Percentiles rank a stretch among this genome's conserved stretches.
These are phyloP conservation scores for Cutaneotrichosporon curvatum DNA, from an alignment of 1,284 basidiomycete genomes.

Conservation along the genomic window DNA sequence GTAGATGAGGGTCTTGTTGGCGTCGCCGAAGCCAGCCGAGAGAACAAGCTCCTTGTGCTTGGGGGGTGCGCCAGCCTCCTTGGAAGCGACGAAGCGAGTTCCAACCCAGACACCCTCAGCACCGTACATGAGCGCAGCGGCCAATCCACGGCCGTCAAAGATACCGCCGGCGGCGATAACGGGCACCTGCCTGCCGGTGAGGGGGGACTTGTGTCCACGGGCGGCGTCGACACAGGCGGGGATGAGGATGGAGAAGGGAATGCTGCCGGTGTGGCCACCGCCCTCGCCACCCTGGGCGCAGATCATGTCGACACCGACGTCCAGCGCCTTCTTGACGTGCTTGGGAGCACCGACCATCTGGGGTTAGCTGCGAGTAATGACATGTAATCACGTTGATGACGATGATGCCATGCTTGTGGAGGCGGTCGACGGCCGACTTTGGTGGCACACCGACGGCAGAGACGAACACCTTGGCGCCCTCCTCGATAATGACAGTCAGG, in stretches of 20 bases:
- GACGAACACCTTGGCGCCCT: constrained; percentile 73
- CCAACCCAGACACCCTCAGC: constrained; percentile 84
- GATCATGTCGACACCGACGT: constrained; percentile 74
- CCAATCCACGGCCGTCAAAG: constrained; percentile 73
- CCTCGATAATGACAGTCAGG: constrained; percentile 78
- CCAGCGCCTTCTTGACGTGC: constrained; percentile 72
- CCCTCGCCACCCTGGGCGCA: constrained; percentile 83
- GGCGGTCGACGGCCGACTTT: constrained; percentile 62
- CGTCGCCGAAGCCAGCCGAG: constrained; percentile 39
- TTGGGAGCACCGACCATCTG: constrained; percentile 81
- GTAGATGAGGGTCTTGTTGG: constrained; percentile 73
- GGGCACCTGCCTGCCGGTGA: constrained; percentile 64
- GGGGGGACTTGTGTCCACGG: constrained; percentile 61
- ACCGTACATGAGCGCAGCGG: constrained; percentile 75
- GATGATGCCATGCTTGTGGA: constrained; percentile 71
- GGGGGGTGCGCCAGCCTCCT: constrained; percentile 63
- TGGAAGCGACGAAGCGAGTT: constrained; percentile 74
- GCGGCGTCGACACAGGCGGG: constrained; percentile 73
- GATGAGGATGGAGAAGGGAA: constrained; percentile 37
- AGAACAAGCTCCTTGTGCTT: constrained; percentile 65
- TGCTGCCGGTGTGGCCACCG: constrained; percentile 55
- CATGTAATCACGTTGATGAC: constrained; percentile 61
- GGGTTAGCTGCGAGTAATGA: background rate
- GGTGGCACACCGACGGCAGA: constrained; percentile 74
- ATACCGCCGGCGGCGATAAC: constrained; percentile 81